Evolutionary conservation across 108 stramenopile genomes (phyloP), one percentile per base, ranked within the genome.

Genomic region (Cylindrotheca closterium): DNA sequence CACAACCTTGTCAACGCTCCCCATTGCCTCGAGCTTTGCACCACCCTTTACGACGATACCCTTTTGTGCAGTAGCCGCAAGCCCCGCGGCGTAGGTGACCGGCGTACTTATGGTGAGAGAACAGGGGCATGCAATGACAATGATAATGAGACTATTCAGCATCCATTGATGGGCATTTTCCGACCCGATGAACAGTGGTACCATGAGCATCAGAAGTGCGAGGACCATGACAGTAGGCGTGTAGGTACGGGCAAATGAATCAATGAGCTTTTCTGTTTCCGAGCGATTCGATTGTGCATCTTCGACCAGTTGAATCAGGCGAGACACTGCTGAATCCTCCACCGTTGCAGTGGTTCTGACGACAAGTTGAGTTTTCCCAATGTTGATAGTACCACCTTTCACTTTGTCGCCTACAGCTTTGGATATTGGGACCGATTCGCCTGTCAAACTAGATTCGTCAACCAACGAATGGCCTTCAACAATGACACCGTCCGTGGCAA

Each of bases 401-500:
- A 96, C 93, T 7, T 55, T 52, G 57, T 82, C 86, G 10, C 88
- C 86, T 1, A 63, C 57, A 1, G 29, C 56, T 68, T 96, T 96
- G 2, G 62, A 61, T 0, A 94, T 79, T 19, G 94, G 94, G 32
- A 66, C 28, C 1, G 92, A 68, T 77, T 98, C 95, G 29, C 96
- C 97, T 12, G 94, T 98, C 28, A 98, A 79, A 63, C 86, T 89
- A 25, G 91, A 91, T 82, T 98, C 97, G 73, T 98, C 96, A n/a
- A 96, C 79, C 5, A 78, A 58, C 4, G 82, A 87, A 4, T 64
- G 69, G 23, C 98, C 98, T 47, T 86, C 83, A 3, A 95, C 57
- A 22, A 99, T 84, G 17, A 87, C 64, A 5, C 97, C 97, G 67
- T 99, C 98, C 8, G 90, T 86, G 0, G 96, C 95, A 27, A 99